Evolutionary conservation across 1,139 yeast species (phyloP), one percentile per base, ranked within the genome.

Genomic region (Protomyces macrosporus): DNA sequence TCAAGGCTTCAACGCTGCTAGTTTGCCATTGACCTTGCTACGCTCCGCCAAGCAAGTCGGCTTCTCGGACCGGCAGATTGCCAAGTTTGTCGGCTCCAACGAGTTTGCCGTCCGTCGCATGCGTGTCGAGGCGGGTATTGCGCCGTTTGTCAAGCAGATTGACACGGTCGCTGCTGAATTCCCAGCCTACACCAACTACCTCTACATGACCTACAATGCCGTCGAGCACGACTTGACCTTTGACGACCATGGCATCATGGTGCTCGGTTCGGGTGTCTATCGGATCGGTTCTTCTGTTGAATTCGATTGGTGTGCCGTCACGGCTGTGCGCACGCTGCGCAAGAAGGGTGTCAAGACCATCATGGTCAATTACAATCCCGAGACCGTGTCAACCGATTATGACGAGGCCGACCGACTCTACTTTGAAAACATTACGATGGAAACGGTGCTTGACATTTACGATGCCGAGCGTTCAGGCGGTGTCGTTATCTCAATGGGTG

Each of bases 151-250:
- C 70, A 93, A 93, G 78, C 97, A 91, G 79, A 93, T 93, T 72
- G 98, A 93, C 80, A 93, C 98, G 45, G 97, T 93, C 71, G 98
- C 98, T 65, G 98, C 98, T 63, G 98, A 93, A 77, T 93, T 93
- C 85, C 98, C 98, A 64, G 97, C 98, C 60, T 84, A 78, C 79
- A 93, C 98, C 74, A 93, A 93, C 80, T 93, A 93, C 78, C 82
- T 93, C 76, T 93, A 93, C 80, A 84, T 90, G 76, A 93, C 98
- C 54, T 93, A 93, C 81, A 93, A 90, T 75, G 98, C 97, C 66
- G 90, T 88, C 72, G 80, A 89, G 64, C 88, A 88, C 68, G 98
- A 93, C 76, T 86, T 93, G 68, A 74, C 81, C 39, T 93, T 93
- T 72, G 84, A 88, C 68, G 96, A 89, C 70, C 86, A 88, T 69